Conservation (phyloP, 495 filamentous ascomycete genomes). For the Xylona heveae region DNA sequence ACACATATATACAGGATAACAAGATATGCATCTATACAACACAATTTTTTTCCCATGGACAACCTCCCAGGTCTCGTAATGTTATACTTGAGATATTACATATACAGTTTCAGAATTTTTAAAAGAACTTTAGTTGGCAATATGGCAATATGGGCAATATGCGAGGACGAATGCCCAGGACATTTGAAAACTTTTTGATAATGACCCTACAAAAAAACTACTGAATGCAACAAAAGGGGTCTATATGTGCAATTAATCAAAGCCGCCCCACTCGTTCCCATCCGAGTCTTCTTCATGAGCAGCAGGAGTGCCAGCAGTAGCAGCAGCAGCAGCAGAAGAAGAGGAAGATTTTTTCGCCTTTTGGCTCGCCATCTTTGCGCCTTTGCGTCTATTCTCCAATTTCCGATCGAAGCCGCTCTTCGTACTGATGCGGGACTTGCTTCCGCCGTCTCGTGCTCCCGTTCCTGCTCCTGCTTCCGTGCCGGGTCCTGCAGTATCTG, state of each 20-base stretch:
- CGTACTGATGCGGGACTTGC: constrained; percentile 51
- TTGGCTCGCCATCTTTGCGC: constrained; percentile 19
- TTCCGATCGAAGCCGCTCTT: constrained; percentile 78
- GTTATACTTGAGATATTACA: too few relatives aligned
- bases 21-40: too few relatives aligned
- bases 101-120: neutral
- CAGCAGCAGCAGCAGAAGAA: too few relatives aligned
- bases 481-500: too few relatives aligned
- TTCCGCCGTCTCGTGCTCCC: constrained; percentile 16
- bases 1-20: too few relatives aligned
- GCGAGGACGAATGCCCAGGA: neutral
- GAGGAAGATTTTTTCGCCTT: neutral
- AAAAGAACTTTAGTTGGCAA: neutral
- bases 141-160: neutral
- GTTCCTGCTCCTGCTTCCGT: constrained; percentile 22
- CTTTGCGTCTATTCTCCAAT: constrained; percentile 52
- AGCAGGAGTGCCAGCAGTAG: too few relatives aligned
- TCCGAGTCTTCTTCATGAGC: neutral
- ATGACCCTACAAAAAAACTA: neutral
- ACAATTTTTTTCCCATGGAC: too few relatives aligned
- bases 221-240: neutral
- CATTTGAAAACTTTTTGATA: neutral
- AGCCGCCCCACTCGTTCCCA: constrained; percentile 5
- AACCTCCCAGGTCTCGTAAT: too few relatives aligned
- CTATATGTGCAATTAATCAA: constrained; percentile 3